Conservation (phyloP, 2,329 filamentous ascomycete species). For the Colletotrichum truncatum region DNA sequence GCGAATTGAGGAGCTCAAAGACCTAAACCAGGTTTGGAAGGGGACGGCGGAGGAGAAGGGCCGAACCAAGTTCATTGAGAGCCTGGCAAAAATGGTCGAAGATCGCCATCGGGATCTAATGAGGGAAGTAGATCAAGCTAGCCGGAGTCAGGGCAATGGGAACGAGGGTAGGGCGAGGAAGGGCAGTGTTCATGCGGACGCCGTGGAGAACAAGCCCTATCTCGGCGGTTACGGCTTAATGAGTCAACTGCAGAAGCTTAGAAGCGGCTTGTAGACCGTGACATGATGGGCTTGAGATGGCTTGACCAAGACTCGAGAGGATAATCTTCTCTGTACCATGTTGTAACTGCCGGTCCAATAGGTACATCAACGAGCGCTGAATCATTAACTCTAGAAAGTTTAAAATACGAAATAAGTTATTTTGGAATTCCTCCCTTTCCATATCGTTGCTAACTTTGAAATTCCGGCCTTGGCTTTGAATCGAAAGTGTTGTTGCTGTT, state of each 20-base stretch:
- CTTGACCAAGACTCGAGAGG: too few relatives aligned
- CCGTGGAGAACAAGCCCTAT: constrained; percentile 51
- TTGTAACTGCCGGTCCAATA: too few relatives aligned
- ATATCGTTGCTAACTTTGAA: too few relatives aligned
- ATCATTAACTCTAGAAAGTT: background rate
- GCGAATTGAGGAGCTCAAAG: constrained; percentile 80
- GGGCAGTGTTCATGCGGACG: constrained; percentile 40
- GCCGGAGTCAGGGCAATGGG: constrained; percentile 44
- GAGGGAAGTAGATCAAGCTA: constrained; percentile 58
- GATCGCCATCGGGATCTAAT: constrained; percentile 69
- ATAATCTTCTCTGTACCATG: too few relatives aligned
- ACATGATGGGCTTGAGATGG: too few relatives aligned
- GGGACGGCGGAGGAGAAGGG: constrained; percentile 96
- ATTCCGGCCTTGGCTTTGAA: too few relatives aligned
- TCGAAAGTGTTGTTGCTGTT: background rate
- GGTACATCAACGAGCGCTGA: too few relatives aligned
- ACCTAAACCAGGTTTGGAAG: constrained; percentile 85
- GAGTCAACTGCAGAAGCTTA: constrained; percentile 69
- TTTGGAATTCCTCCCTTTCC: too few relatives aligned
- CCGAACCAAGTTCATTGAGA: constrained; percentile 81
- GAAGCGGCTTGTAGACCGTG: constrained; percentile 55
- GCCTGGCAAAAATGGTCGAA: constrained; percentile 82
- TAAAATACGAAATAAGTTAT: background rate
- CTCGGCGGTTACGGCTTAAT: constrained; percentile 67
- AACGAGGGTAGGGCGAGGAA: constrained; percentile 44